Conservation (phyloP, 2,329 filamentous ascomycete genomes). For the Colletotrichum plurivorum region DNA sequence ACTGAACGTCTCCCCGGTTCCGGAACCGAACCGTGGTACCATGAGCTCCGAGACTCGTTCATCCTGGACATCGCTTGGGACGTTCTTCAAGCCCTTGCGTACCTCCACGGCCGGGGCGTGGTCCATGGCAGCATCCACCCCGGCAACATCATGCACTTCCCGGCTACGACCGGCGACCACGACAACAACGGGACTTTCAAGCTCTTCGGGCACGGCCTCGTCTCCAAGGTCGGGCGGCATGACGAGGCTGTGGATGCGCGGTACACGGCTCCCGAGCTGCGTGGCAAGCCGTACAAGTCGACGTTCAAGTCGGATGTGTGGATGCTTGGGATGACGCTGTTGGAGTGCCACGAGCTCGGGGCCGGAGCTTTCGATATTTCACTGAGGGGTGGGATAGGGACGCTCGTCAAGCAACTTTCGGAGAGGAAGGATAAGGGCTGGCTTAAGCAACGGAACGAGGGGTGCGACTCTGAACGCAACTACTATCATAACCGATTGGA, state of each 20-base stretch:
- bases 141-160: conserved; percentile 4
- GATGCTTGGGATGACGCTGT: conserved; percentile 28
- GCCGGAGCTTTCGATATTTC: too few species aligned
- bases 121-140: conserved; percentile 25
- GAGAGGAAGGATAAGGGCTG: background rate
- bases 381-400: too few species aligned
- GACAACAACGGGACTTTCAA: background rate
- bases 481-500: background rate
- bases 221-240: conserved; percentile 4
- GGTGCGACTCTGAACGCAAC: background rate
- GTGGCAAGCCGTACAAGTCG: background rate
- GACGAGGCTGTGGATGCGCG: too few species aligned
- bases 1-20: background rate
- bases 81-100: conserved; percentile 19
- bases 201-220: conserved; percentile 33
- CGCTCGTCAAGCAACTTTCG: background rate
- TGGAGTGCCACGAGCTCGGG: conserved; percentile 19
- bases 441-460: background rate
- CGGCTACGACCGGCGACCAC: background rate
- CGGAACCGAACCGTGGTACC: background rate
- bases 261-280: conserved; percentile 28
- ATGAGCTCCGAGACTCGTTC: background rate
- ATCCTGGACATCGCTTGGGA: conserved; percentile 29
- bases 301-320: conserved; percentile 15
- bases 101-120: conserved; percentile 19